Base-by-base conservation (phyloP, 106 monocot genomes). In the Phalaenopsis aphrodite region DNA sequence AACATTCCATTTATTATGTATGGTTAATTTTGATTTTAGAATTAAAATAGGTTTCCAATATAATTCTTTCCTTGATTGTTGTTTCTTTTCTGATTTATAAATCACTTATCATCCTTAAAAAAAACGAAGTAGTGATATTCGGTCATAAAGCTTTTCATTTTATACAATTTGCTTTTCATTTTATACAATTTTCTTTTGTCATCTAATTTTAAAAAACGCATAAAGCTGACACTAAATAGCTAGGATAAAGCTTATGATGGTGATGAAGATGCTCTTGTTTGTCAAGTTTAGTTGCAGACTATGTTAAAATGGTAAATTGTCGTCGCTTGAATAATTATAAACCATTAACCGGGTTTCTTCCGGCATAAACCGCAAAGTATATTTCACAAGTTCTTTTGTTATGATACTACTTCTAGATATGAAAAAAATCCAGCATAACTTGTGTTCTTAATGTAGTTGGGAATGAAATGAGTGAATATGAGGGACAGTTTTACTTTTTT, bases 331-430 rank as follows among this genome's bases (percentile, higher is more conserved):
- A 69, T 39, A 39, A 69, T 61, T 39, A 69, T 69, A 30, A 68
- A 30, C 68, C 37, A 36, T 17, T 19, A 61, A 61, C 61, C 21
- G n/a, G n/a, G 61, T 61, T 19, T 19, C 16, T 61, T 61, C 61
- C 5, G n/a, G 17, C 16, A 61, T 36, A 68, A 37, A 57, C 57
- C 3, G 14, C 39, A 69, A 39, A 15, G 39, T 69, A 38, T 69
- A 23, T 69, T 37, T 38, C 39, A 24, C 6, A 1, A 61, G 17
- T 68, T 68, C 2, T 1, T 68, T 30, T 10, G 5, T 68, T 24
- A 68, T 68, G 68, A 36, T 37, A 14, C 39, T 39, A 69, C 69
- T 39, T 69, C 38, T 69, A 69, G 69, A 69, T 69, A 69, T 69
- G 9, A 69, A 38, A n/a, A 21, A 69, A 1, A 69, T 12, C 38